phyloP scores from a whole-genome alignment of 768 basidiomycete genomes.

The Russula olivacea region DNA sequence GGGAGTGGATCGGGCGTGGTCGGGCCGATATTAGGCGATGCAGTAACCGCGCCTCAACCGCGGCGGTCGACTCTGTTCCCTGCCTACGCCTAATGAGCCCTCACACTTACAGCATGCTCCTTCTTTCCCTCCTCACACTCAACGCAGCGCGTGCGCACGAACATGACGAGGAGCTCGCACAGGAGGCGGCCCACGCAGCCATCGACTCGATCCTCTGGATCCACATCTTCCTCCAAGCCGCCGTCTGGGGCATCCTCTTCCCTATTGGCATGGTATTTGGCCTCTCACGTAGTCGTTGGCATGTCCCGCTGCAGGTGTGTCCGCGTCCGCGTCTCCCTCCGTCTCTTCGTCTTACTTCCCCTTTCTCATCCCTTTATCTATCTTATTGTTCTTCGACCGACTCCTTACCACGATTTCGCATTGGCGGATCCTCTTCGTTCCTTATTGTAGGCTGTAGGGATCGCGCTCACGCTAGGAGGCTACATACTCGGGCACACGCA shows the following conservation, averaged over 20 bases:
- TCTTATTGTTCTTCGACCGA: not conserved
- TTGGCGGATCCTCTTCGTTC: no score
- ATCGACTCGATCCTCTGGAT: slow-evolving; percentile 77
- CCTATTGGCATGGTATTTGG: slow-evolving; percentile 79
- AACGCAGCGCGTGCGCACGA: slow-evolving; percentile 44
- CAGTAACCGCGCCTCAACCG: not conserved
- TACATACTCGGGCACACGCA: slow-evolving; percentile 86
- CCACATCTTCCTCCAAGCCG: slow-evolving; percentile 72
- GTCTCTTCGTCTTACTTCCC: no score
- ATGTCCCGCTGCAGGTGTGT: slow-evolving; percentile 79
- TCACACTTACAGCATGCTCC: not conserved
- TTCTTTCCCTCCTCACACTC: slow-evolving; percentile 5
- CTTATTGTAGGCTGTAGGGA: slow-evolving; percentile 45
- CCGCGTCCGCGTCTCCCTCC: not conserved
- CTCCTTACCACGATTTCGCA: not conserved
- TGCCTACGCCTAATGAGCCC: not conserved
- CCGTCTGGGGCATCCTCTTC: slow-evolving; percentile 83
- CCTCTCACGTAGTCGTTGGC: slow-evolving; percentile 76
- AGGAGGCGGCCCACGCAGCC: slow-evolving; percentile 57
- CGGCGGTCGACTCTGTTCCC: not conserved
- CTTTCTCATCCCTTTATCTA: not conserved
- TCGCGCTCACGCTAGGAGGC: slow-evolving; percentile 64
- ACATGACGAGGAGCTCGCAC: slow-evolving; percentile 57
- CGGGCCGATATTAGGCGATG: not conserved
- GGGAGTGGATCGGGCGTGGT: not conserved